These are phyloP conservation scores for Triticum aestivum DNA, from an alignment of 176 grass and related monocot species.

Conservation along the genomic window IWGSC_CS_RefSeq_v2.1 NC_057795.1:141320769-141321268, in stretches of 20 bases:
- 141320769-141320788: no score
- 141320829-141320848: no score
- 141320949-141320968: no score
- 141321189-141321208: not conserved
- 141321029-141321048: no score
- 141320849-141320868: not conserved
- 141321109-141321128: not conserved
- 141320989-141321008: no score
- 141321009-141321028: no score
- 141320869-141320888: not conserved
- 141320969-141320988: no score
- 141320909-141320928: not conserved
- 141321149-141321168: not conserved
- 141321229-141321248: no score
- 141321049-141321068: not conserved
- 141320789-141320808: no score
- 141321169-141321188: not conserved
- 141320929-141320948: not conserved
- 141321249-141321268: no score
- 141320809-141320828: no score
- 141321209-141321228: no score
- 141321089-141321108: not conserved
- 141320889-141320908: not conserved
- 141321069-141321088: not conserved
- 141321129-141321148: not conserved